phyloP scores from a whole-genome alignment of 2,329 filamentous ascomycete species.

The Colletotrichum siamense region DNA sequence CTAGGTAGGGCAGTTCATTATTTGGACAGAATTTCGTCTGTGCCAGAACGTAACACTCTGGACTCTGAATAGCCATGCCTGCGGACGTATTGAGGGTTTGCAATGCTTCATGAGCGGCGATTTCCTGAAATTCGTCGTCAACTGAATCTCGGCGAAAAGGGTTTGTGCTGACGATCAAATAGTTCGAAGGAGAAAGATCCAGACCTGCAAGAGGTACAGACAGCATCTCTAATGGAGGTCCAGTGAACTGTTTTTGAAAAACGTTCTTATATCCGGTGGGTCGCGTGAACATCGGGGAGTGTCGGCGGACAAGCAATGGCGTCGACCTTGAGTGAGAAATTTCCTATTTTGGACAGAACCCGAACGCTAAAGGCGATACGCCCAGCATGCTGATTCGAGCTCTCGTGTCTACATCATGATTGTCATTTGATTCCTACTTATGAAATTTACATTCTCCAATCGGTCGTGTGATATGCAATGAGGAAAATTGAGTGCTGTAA shows the following conservation, averaged over 20 bases:
- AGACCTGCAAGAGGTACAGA: neutral
- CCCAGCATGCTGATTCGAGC: neutral
- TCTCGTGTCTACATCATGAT: neutral
- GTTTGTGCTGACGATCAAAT: neutral
- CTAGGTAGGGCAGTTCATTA: neutral
- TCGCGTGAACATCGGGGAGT: neutral
- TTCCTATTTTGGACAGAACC: neutral
- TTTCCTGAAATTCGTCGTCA: neutral
- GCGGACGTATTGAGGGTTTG: neutral
- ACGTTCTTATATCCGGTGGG: neutral
- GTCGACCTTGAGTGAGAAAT: neutral
- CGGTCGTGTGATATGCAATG: accelerated
- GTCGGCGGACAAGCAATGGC: neutral
- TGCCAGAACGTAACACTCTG: neutral
- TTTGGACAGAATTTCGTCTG: neutral
- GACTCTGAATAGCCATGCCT: neutral
- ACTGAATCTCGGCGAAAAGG: neutral
- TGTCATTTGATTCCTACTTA: accelerated
- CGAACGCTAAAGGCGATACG: accelerated
- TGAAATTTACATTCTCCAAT: accelerated
- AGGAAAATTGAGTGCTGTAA: neutral
- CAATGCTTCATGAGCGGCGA: neutral
- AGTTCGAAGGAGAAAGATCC: accelerated
- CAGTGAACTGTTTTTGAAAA: neutral
- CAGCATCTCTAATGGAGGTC: neutral